A percentile compares a stretch with the other conserved stretches of the same genome.
Evolutionary conservation across 306 rosid species (phyloP).

Genomic region (Dryas alaskensis): DNA sequence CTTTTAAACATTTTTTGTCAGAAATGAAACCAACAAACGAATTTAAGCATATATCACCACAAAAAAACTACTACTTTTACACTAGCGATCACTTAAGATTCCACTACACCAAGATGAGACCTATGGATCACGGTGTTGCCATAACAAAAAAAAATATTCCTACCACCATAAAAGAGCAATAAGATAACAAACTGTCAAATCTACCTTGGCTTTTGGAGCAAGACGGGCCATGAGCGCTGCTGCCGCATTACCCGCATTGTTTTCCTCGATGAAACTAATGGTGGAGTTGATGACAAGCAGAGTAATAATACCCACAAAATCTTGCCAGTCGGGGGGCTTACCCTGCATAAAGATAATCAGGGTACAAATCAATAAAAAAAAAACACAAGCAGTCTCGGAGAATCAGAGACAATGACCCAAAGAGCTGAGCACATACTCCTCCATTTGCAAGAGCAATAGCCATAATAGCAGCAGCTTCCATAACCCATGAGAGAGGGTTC

Average conservation of each 20-base stretch:
- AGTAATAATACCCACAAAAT: conserved; percentile 92
- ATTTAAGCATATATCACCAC: neutral
- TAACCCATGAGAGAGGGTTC: conserved; percentile 99
- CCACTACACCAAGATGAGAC: neutral
- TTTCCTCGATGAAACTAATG: conserved; percentile 94
- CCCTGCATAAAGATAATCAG: conserved; percentile 46
- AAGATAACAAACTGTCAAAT: conserved; percentile 5
- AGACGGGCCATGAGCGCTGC: conserved; percentile 99
- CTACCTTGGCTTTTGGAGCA: conserved; percentile 96
- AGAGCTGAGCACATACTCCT: conserved; percentile 57
- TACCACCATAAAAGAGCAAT: neutral
- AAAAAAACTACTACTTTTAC: neutral
- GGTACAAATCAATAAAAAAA: neutral
- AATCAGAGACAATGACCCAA: conserved; percentile 14
- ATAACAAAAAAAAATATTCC: neutral
- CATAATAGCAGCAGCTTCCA: conserved; percentile 99
- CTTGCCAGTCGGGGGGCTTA: conserved; percentile 98
- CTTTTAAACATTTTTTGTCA: conserved; percentile 37
- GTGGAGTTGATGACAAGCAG: conserved; percentile 92
- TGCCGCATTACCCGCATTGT: conserved; percentile 98
- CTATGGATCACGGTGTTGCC: neutral
- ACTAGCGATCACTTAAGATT: neutral
- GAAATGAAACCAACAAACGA: conserved; percentile 22
- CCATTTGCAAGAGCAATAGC: conserved; percentile 99
- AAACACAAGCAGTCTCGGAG: conserved; percentile 5